Evolutionary conservation across 768 basidiomycete genomes (phyloP).

Genomic region (Mycena metata): DNA sequence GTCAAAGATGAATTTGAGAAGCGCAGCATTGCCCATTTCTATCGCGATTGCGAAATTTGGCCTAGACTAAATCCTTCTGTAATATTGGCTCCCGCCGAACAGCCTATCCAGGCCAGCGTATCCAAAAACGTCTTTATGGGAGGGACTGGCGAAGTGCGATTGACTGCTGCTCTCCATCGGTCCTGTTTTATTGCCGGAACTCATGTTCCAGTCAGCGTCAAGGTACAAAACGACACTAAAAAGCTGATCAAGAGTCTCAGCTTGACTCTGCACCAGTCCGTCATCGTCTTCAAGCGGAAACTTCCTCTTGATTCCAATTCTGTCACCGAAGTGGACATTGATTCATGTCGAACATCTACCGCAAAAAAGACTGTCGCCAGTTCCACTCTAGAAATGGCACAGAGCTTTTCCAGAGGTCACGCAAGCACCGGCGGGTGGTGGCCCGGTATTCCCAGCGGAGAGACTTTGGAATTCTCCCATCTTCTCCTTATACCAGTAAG

Average conservation of each 20-base stretch:
- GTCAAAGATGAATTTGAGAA: slow-evolving; percentile 75
- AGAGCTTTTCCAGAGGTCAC: slow-evolving; percentile 72
- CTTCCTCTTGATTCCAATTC: slow-evolving; percentile 54
- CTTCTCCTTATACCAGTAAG: slow-evolving; percentile 79
- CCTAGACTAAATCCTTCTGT: slow-evolving; percentile 75
- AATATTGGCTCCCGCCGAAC: slow-evolving; percentile 71
- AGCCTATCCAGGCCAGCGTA: slow-evolving; percentile 69
- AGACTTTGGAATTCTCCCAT: slow-evolving; percentile 74
- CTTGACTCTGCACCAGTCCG: slow-evolving; percentile 74
- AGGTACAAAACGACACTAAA: slow-evolving; percentile 75
- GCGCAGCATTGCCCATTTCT: slow-evolving; percentile 90
- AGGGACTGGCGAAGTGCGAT: slow-evolving; percentile 71
- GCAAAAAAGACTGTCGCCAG: slow-evolving; percentile 75
- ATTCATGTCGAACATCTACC: slow-evolving; percentile 75
- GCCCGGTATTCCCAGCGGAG: slow-evolving; percentile 80
- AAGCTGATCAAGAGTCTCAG: slow-evolving; percentile 76
- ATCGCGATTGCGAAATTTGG: slow-evolving; percentile 85
- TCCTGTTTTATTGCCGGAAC: slow-evolving; percentile 88
- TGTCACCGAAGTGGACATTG: slow-evolving; percentile 55
- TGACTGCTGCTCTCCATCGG: slow-evolving; percentile 79
- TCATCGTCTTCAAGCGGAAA: slow-evolving; percentile 67
- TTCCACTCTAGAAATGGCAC: slow-evolving; percentile 74
- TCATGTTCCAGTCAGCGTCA: slow-evolving; percentile 74
- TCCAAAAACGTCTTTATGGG: slow-evolving; percentile 72
- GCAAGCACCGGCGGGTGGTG: slow-evolving; percentile 93